Conservation (phyloP, 164 flowering plant species). For the Akebia trifoliata region DNA sequence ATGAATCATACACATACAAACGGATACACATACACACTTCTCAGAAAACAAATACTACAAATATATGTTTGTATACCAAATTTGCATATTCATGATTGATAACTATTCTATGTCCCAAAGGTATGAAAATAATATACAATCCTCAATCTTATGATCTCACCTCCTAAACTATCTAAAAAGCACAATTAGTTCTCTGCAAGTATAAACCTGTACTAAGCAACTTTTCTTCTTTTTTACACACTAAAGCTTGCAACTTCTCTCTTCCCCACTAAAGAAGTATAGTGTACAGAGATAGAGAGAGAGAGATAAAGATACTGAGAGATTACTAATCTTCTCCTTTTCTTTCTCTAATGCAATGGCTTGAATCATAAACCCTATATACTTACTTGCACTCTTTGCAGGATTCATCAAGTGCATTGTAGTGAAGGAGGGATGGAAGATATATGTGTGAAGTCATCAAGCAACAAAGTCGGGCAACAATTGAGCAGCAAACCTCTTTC, state of each 20-base stretch:
- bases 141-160: slow-evolving; percentile 14
- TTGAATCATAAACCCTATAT: slow-evolving; percentile 3
- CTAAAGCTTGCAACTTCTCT: slow-evolving; percentile 6
- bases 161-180: slow-evolving; percentile 10
- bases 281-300: background rate
- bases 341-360: slow-evolving; percentile 6
- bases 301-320: background rate
- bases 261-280: slow-evolving; percentile 6
- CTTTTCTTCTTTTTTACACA: slow-evolving; percentile 13
- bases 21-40: background rate
- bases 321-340: background rate
- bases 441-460: slow-evolving; percentile 21
- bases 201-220: slow-evolving; percentile 17
- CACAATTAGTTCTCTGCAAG: slow-evolving; percentile 12
- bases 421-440: background rate
- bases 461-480: slow-evolving; percentile 75
- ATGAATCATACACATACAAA: background rate
- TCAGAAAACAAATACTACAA: slow-evolving; percentile 3
- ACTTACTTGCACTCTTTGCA: slow-evolving; percentile 10
- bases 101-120: slow-evolving; percentile 8
- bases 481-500: slow-evolving; percentile 76
- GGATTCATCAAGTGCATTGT: slow-evolving; percentile 5
- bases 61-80: slow-evolving; percentile 11
- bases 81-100: slow-evolving; percentile 18
- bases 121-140: slow-evolving; percentile 19